These are phyloP conservation scores for Lactarius tabidus DNA, from an alignment of 768 basidiomycete species.

Conservation along the genomic window DNA sequence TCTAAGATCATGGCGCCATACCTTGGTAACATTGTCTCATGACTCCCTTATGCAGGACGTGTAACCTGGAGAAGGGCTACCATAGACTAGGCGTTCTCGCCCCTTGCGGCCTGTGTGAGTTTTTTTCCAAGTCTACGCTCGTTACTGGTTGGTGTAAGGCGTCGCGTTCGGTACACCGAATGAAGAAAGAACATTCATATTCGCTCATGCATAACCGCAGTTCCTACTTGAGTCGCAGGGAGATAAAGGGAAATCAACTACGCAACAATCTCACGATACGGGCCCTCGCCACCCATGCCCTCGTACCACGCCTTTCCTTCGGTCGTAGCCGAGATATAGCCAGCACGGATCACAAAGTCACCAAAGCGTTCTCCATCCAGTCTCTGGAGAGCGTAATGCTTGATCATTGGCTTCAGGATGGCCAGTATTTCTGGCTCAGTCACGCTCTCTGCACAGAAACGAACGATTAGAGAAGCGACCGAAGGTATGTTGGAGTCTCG, in stretches of 20 bases:
- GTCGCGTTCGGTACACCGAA: no score
- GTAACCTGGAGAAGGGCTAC: no score
- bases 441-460: conserved; percentile 60
- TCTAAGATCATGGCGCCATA: no score
- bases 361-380: conserved; percentile 88
- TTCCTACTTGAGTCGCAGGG: no score
- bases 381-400: conserved; percentile 84
- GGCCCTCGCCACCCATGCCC: conserved; percentile 72
- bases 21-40: no score
- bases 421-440: conserved; percentile 89
- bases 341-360: conserved; percentile 89
- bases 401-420: conserved; percentile 91
- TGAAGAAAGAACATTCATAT: no score
- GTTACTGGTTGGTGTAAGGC: no score
- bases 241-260: not conserved
- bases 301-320: conserved; percentile 88
- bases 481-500: not conserved
- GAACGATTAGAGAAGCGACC: not conserved
- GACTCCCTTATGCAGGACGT: no score
- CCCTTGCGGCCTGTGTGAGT: no score
- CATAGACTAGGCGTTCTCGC: no score
- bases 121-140: no score
- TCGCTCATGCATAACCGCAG: no score
- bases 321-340: conserved; percentile 83
- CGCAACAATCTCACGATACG: conserved; percentile 38